These are phyloP conservation scores for Dittrichia graveolens DNA, from an alignment of 129 eudicot species.

Conservation along the genomic window DNA sequence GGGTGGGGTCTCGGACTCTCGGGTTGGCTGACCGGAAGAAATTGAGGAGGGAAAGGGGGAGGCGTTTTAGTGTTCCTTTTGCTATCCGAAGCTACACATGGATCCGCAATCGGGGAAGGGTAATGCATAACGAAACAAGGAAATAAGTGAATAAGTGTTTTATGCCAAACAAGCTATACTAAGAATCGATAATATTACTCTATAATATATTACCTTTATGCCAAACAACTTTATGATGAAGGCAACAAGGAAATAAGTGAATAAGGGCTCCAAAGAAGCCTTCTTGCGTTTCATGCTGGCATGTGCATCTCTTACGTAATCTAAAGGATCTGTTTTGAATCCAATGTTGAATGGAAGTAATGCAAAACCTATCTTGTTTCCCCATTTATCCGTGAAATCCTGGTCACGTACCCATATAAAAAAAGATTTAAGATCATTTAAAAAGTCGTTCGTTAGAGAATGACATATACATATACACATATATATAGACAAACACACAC, in stretches of 20 bases:
- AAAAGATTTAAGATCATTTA: not conserved
- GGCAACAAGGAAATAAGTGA: conserved; percentile 19
- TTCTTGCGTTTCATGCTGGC: conserved; percentile 31
- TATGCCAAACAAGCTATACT: no score
- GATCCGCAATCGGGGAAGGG: no score
- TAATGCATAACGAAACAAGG: no score
- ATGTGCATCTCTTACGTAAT: conserved; percentile 36
- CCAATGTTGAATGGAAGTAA: conserved; percentile 35
- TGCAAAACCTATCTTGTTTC: conserved; percentile 39
- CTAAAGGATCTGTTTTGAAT: conserved; percentile 30
- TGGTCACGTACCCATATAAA: not conserved
- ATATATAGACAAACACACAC: no score
- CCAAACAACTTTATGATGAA: conserved; percentile 36
- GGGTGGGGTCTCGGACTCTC: no score
- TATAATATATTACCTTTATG: conserved; percentile 27
- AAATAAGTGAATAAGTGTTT: no score
- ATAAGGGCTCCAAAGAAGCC: conserved; percentile 38
- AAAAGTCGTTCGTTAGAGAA: not conserved
- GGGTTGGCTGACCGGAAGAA: no score
- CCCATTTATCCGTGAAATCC: conserved; percentile 34
- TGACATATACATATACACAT: no score
- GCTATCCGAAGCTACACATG: no score
- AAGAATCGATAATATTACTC: no score
- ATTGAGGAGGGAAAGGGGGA: no score
- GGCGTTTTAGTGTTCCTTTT: no score